Conservation (phyloP, 2,329 filamentous ascomycete species). For the Neospermospora avenae region DNA sequence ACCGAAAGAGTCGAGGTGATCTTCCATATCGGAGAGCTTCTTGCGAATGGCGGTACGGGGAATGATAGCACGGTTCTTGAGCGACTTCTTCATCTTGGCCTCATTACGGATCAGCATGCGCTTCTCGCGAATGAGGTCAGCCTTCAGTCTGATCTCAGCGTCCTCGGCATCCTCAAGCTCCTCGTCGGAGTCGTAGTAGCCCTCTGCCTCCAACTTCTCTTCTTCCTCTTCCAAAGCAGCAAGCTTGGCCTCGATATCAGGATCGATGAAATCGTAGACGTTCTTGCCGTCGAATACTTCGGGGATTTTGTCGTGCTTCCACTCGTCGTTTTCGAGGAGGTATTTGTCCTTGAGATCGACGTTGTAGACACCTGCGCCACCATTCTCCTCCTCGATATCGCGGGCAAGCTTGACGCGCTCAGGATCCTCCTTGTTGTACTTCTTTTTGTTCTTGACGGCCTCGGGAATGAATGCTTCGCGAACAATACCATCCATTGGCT, state of each 20-base stretch:
- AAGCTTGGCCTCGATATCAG: slow-evolving; percentile 92
- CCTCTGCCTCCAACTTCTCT: slow-evolving; percentile 84
- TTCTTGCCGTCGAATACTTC: slow-evolving; percentile 96
- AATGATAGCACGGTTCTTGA: slow-evolving; percentile 96
- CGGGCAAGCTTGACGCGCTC: slow-evolving; percentile 75
- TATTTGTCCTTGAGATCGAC: slow-evolving; percentile 90
- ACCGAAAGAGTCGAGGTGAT: slow-evolving; percentile 79
- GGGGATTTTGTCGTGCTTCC: slow-evolving; percentile 95
- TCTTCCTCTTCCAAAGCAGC: slow-evolving; percentile 92
- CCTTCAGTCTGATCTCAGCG: slow-evolving; percentile 84
- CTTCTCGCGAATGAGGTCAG: slow-evolving; percentile 94
- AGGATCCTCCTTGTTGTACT: slow-evolving; percentile 89
- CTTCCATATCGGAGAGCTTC: slow-evolving; percentile 82
- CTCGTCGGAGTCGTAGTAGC: slow-evolving; percentile 86
- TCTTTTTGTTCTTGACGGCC: slow-evolving; percentile 73
- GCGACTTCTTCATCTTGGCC: slow-evolving; percentile 87
- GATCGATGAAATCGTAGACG: slow-evolving; percentile 94
- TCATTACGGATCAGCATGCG: slow-evolving; percentile 89
- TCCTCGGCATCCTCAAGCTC: slow-evolving; percentile 84
- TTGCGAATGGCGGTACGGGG: slow-evolving; percentile 79
- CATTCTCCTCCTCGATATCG: slow-evolving; percentile 87
- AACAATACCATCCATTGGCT: slow-evolving; percentile 76
- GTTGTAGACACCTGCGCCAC: slow-evolving; percentile 93
- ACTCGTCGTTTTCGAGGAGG: slow-evolving; percentile 79
- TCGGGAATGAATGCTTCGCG: slow-evolving; percentile 88